Conservation (phyloP, 164 flowering plant species). For the Berberis thunbergii region DNA sequence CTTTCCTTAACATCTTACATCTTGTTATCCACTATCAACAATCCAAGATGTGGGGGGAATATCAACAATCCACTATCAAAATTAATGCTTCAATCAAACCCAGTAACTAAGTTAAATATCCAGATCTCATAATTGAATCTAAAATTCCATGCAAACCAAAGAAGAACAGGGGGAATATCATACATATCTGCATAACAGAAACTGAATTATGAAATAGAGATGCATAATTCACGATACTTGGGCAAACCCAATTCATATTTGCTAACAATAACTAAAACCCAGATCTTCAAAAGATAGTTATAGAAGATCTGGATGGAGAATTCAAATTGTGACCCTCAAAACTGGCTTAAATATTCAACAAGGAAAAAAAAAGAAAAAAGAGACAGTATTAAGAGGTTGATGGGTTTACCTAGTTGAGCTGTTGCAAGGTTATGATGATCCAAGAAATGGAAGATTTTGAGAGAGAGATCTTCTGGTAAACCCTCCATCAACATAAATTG, state of each 20-base stretch:
- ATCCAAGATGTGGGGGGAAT: too few species aligned
- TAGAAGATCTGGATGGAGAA: background rate
- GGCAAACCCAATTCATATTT: background rate
- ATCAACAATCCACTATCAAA: too few species aligned
- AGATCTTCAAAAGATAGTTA: background rate
- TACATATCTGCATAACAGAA: too few species aligned
- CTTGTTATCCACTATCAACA: too few species aligned
- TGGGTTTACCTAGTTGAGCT: slow-evolving; percentile 48
- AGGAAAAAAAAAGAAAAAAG: background rate
- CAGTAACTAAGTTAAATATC: too few species aligned
- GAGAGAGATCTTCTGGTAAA: slow-evolving; percentile 44
- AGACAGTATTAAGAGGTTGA: background rate
- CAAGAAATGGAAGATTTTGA: slow-evolving; percentile 49
- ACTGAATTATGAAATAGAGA: background rate
- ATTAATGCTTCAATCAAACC: too few species aligned
- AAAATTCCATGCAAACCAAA: too few species aligned
- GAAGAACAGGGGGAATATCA: too few species aligned
- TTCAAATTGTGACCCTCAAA: background rate
- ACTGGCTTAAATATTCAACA: too few species aligned
- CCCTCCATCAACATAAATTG: background rate
- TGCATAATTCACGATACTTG: background rate
- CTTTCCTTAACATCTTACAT: too few species aligned
- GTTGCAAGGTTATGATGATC: slow-evolving; percentile 58
- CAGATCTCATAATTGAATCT: too few species aligned
- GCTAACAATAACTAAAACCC: background rate